Percentiles rank a stretch among this genome's conserved stretches.
Conservation (phyloP, 768 basidiomycete genomes). For the Boletus vinaceobasis region DNA sequence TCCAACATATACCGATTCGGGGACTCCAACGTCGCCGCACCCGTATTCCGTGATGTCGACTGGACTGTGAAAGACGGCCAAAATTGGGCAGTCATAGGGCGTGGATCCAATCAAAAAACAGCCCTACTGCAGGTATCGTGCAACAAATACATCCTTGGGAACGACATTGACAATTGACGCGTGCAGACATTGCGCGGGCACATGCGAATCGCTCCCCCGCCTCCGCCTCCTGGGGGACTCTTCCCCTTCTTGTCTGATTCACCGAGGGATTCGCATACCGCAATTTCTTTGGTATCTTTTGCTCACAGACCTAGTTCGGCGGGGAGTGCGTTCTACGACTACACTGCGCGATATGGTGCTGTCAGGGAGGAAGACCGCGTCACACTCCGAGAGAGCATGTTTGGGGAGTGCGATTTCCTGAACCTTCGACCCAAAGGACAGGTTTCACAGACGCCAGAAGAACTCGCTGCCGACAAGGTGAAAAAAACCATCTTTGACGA, state of each 20-base stretch:
- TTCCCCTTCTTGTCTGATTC: conserved; percentile 64
- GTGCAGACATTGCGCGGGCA: conserved; percentile 69
- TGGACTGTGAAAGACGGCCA: conserved; percentile 63
- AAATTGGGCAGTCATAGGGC: conserved; percentile 74
- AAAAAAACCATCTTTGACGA: conserved; percentile 44
- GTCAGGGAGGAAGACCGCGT: conserved; percentile 79
- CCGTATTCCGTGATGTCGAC: conserved; percentile 49
- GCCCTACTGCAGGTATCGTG: conserved; percentile 58
- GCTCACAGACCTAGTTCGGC: conserved; percentile 53
- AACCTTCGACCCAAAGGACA: conserved; percentile 26
- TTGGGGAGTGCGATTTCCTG: conserved; percentile 45
- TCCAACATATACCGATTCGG: conserved; percentile 60
- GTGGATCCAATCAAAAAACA: conserved; percentile 59
- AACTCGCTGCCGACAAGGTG: conserved; percentile 25
- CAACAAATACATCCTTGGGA: background rate
- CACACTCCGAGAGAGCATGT: conserved; percentile 72
- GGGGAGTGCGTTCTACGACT: conserved; percentile 84
- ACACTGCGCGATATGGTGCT: conserved; percentile 87
- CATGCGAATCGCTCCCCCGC: conserved; percentile 61
- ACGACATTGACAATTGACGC: background rate
- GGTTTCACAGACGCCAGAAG: conserved; percentile 19
- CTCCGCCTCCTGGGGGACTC: conserved; percentile 62
- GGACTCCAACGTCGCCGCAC: conserved; percentile 42
- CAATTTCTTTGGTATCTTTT: conserved; percentile 62
- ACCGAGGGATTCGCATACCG: conserved; percentile 44